Percentiles rank a stretch among this genome's conserved stretches.
Conservation (phyloP, 768 basidiomycete species). For the Leucosporidium creatinivorum region DNA sequence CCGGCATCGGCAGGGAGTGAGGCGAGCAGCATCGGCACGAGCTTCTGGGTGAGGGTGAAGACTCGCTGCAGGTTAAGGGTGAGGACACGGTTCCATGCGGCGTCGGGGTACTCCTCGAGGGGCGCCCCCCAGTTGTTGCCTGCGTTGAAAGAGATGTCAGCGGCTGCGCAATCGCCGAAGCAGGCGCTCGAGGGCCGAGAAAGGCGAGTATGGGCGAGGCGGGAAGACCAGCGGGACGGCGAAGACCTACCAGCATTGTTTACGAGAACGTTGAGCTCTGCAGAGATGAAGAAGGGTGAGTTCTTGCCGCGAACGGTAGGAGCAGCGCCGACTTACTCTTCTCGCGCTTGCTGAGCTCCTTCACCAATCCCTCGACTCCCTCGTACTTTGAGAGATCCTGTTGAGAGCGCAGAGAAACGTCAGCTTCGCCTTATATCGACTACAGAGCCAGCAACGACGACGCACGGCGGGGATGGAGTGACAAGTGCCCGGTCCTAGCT, state of each 20-base stretch:
- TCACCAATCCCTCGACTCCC: conserved; percentile 52
- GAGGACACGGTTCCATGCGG: conserved; percentile 56
- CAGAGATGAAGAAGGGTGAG: background rate
- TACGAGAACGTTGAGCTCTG: conserved; percentile 44
- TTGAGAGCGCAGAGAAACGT: too few species aligned
- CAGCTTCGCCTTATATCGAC: too few species aligned
- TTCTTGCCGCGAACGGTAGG: background rate
- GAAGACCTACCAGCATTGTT: conserved; percentile 60
- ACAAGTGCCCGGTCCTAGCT: conserved; percentile 53
- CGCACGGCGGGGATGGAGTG: conserved; percentile 48
- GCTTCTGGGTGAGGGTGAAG: conserved; percentile 58
- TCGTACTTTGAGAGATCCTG: conserved; percentile 50
- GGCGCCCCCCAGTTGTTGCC: conserved; percentile 41
- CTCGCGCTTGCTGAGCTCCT: conserved; percentile 52
- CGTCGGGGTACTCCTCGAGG: conserved; percentile 46
- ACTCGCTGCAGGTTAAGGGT: conserved; percentile 52
- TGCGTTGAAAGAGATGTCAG: background rate
- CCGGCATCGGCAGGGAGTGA: conserved; percentile 40
- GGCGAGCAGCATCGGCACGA: conserved; percentile 53
- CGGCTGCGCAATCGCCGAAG: background rate
- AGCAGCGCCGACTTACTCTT: conserved; percentile 38
- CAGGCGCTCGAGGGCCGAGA: background rate
- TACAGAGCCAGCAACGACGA: too few species aligned
- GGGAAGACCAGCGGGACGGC: conserved; percentile 41
- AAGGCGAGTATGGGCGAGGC: background rate